Evolutionary conservation across 176 grass and related monocot species (phyloP), one percentile per base, ranked within the genome.

Genomic region (Hyparrhenia diplandra): DNA sequence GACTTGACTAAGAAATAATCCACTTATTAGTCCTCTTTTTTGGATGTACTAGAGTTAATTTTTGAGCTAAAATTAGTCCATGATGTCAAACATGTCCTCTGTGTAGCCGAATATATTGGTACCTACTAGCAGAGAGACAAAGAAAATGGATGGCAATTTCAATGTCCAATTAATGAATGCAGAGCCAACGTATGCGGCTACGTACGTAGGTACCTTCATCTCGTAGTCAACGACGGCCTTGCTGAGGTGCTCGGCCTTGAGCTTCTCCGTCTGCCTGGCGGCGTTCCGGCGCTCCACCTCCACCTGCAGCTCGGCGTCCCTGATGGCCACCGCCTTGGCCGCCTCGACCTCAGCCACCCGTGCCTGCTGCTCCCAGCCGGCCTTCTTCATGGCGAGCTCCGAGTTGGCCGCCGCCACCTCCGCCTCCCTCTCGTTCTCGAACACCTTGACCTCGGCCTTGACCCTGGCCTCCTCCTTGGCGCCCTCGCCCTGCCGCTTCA

Each of bases 191-290:
- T 17, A 47, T 47, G 46, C 16, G 46, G 46, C 46, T 49, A 6
- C 5, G 5, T 17, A 42, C 10, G 2, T n/a, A n/a, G n/a, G n/a
- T 49, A 51, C 49, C 89, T 97, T 90, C 67, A 88, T 97, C 77
- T 94, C 94, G 57, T 94, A 97, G 23, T 97, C 87, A 1, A 97
- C 87, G 16, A 87, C 51, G 41, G 94, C 92, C 80, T 86, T 92
- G 82, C 85, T 94, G 24, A 97, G 95, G 5, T 82, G 71, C 27
- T 97, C 92, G 0, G 94, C 92, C 64, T 97, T 97, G 81, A 97
- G 91, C 88, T 94, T 97, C 83, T 97, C 95, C 0, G 92, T 97
- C 69, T 92, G 30, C 39, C 83, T 59, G 2, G 73, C 35, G 1
- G 95, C 88, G 76, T 97, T 97, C 73, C 64, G 88, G 34, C 77